Conservation (phyloP, 2,329 filamentous ascomycete species). For the Epichloe elymi region DNA sequence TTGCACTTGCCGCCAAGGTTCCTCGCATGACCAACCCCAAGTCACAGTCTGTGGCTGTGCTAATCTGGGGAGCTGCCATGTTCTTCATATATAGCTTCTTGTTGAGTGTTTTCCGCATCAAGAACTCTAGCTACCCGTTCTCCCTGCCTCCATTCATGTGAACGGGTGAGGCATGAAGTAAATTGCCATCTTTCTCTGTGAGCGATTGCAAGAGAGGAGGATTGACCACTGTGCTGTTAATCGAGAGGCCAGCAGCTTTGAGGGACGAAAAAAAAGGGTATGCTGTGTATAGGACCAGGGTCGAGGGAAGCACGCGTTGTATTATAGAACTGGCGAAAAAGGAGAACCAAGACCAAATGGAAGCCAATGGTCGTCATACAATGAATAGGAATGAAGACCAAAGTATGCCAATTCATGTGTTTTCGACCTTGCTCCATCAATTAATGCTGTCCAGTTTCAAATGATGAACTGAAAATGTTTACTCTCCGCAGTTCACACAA, state of each 20-base stretch:
- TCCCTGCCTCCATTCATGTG: conserved; percentile 78
- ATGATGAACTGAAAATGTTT: too few relatives aligned
- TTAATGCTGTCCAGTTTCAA: too few relatives aligned
- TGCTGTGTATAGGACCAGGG: neutral
- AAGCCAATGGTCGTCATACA: neutral
- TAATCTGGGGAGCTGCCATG: conserved; percentile 66
- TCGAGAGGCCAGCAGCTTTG: neutral
- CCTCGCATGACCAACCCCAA: conserved; percentile 72
- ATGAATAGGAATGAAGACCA: neutral
- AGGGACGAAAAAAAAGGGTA: neutral
- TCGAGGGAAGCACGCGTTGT: neutral
- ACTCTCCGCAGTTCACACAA: too few relatives aligned
- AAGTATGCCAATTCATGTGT: neutral
- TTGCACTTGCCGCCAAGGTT: conserved; percentile 82
- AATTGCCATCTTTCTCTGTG: neutral
- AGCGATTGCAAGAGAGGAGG: neutral
- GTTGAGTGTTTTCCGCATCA: conserved; percentile 82
- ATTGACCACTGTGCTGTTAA: neutral
- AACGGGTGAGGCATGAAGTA: conserved; percentile 1
- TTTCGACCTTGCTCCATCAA: neutral
- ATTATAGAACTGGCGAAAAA: neutral
- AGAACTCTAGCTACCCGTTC: conserved; percentile 93
- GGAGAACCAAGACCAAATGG: neutral
- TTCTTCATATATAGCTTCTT: conserved; percentile 87
- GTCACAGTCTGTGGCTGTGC: conserved; percentile 66